phyloP scores from a whole-genome alignment of 148 eudicot species.

The Amaranthus palmeri region DNA sequence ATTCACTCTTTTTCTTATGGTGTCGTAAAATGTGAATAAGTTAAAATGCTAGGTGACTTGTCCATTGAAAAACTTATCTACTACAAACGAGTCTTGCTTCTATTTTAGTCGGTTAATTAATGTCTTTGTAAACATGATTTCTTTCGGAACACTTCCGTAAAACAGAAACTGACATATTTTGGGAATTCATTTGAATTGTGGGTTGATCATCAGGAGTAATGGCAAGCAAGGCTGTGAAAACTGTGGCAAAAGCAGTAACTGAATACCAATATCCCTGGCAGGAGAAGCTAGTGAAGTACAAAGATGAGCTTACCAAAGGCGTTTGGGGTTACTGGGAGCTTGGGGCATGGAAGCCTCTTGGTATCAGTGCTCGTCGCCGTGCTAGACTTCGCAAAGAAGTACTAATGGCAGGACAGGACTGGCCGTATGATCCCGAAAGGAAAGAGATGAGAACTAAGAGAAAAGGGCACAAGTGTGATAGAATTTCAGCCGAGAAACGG shows the following conservation, averaged over 20 bases:
- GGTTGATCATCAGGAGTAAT: conserved; percentile 28
- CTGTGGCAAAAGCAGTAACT: conserved; percentile 61
- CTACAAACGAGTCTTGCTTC: too few relatives aligned
- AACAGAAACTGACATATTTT: not conserved
- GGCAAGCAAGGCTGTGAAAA: conserved; percentile 68
- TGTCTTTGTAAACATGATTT: not conserved
- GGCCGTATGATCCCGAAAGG: conserved; percentile 80
- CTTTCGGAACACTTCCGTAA: not conserved
- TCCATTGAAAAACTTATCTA: too few relatives aligned
- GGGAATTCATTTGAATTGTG: not conserved
- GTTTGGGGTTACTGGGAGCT: conserved; percentile 97
- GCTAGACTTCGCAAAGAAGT: conserved; percentile 78
- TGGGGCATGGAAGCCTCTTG: conserved; percentile 81
- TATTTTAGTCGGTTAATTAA: too few relatives aligned
- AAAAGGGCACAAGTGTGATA: conserved; percentile 85
- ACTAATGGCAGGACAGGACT: conserved; percentile 55
- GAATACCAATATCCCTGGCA: conserved; percentile 81
- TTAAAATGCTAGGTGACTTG: too few relatives aligned
- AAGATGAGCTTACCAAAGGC: conserved; percentile 73
- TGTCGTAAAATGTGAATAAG: too few relatives aligned
- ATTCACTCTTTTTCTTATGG: too few relatives aligned
- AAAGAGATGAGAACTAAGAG: conserved; percentile 74
- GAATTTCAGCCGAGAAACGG: conserved; percentile 70
- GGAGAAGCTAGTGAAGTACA: conserved; percentile 69
- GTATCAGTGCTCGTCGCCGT: conserved; percentile 64